A percentile compares a stretch with the other conserved stretches of the same genome.
Evolutionary conservation across 2,329 filamentous ascomycete species (phyloP).

Genomic region (Colletotrichum incanum): DNA sequence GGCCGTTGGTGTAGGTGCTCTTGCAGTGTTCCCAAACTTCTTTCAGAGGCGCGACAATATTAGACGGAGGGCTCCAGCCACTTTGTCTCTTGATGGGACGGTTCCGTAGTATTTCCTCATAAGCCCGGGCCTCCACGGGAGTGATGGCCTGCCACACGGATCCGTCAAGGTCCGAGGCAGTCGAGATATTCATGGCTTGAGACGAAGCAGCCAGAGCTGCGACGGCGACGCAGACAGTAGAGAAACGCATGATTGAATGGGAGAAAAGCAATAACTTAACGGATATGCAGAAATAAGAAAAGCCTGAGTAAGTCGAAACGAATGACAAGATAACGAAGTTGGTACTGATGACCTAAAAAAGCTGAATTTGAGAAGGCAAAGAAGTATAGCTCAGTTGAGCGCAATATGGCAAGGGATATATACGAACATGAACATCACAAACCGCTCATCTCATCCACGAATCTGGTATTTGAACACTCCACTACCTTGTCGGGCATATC

Average conservation of each 20-base stretch:
- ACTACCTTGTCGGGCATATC: slow-evolving; percentile 2
- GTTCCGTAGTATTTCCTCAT: slow-evolving; percentile 43
- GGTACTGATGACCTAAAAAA: slow-evolving; percentile 1
- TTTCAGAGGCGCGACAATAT: slow-evolving; percentile 47
- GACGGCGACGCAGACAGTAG: slow-evolving; percentile 40
- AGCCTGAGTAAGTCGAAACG: slow-evolving; percentile 1
- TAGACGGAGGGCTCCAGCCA: slow-evolving; percentile 50
- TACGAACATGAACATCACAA: not conserved
- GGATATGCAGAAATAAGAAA: slow-evolving; percentile 21
- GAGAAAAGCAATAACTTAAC: not conserved
- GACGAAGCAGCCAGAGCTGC: slow-evolving; percentile 47
- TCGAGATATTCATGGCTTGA: slow-evolving; percentile 45
- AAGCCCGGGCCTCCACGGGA: slow-evolving; percentile 29
- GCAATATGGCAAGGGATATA: slow-evolving; percentile 3
- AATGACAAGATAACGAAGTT: slow-evolving; percentile 19
- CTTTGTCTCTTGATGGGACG: slow-evolving; percentile 48
- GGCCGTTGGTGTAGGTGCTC: slow-evolving; percentile 47
- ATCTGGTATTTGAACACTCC: slow-evolving; percentile 7
- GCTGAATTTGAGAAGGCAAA: not conserved
- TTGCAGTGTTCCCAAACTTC: slow-evolving; percentile 52
- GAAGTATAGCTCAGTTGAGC: not conserved
- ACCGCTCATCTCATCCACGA: slow-evolving; percentile 1
- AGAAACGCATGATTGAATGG: slow-evolving; percentile 47
- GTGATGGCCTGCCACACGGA: slow-evolving; percentile 49
- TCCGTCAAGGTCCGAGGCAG: slow-evolving; percentile 49